phyloP scores from a whole-genome alignment of 2,329 filamentous ascomycete genomes.

The Colletotrichum sp. region DNA sequence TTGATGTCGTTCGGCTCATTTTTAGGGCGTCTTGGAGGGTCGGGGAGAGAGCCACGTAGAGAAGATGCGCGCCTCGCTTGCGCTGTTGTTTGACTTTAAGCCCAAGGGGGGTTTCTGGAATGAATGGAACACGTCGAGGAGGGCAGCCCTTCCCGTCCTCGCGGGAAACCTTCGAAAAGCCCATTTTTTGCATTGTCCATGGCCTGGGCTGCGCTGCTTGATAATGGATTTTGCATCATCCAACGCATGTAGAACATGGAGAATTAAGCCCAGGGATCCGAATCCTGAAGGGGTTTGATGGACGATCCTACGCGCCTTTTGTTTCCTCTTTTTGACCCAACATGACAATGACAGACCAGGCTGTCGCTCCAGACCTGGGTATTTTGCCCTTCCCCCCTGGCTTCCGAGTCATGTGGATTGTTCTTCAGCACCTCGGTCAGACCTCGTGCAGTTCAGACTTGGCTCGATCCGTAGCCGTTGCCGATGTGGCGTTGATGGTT shows the following conservation, averaged over 20 bases:
- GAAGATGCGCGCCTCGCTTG: neutral
- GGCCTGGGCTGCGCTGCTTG: neutral
- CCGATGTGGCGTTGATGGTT: neutral
- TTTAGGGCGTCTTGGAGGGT: neutral
- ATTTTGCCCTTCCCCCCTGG: neutral
- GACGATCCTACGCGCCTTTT: neutral
- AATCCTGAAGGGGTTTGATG: neutral
- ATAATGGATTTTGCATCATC: neutral
- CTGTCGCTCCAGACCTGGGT: neutral
- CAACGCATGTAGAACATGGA: neutral
- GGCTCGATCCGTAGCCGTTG: neutral
- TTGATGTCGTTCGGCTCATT: neutral
- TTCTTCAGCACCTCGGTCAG: neutral
- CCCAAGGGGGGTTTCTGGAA: neutral
- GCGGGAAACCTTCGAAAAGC: neutral
- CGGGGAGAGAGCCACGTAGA: neutral
- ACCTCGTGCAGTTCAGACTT: neutral
- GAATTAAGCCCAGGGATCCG: neutral
- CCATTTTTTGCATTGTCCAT: neutral
- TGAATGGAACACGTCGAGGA: neutral
- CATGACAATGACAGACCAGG: neutral
- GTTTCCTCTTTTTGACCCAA: neutral
- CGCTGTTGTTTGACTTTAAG: neutral
- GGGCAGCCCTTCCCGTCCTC: neutral
- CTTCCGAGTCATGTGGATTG: neutral